Evolutionary conservation across 371 early-diverging fungal species (phyloP).

Genomic region (Modicella reniformis): DNA sequence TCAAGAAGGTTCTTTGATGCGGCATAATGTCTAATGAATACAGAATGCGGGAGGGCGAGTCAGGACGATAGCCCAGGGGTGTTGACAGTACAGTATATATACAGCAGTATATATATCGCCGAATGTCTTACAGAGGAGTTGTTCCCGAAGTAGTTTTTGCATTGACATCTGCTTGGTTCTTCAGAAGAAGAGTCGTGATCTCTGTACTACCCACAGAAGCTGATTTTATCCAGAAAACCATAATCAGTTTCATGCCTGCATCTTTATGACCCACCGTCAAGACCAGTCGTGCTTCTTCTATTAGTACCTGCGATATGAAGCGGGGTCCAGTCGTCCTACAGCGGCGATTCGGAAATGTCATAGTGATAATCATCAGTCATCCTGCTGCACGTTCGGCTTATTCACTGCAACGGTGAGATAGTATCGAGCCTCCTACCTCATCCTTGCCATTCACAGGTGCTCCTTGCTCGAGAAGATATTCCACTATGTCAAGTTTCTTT

Average conservation of each 20-base stretch:
- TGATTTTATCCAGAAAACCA: constrained; percentile 18
- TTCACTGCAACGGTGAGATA: not conserved
- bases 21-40: constrained; percentile 60
- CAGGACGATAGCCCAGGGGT: not conserved
- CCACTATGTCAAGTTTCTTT: constrained; percentile 71
- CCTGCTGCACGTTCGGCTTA: not conserved
- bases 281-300: not conserved
- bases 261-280: too few species aligned
- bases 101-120: too few species aligned
- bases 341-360: not conserved
- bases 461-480: constrained; percentile 71
- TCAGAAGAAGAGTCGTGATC: constrained; percentile 57
- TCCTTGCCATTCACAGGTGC: constrained; percentile 64
- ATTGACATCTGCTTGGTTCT: constrained; percentile 59
- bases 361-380: not conserved
- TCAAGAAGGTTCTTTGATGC: constrained; percentile 66
- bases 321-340: constrained; percentile 68
- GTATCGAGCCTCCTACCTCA: constrained; percentile 56
- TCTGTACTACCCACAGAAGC: constrained; percentile 65
- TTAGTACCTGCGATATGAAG: constrained; percentile 66
- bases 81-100: not conserved
- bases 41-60: not conserved
- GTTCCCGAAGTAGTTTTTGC: constrained; percentile 64
- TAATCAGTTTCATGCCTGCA: too few species aligned
- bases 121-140: constrained; percentile 62